Evolutionary conservation across 176 grass and related monocot species (phyloP).

Genomic region (Tillandsia leiboldiana): DNA sequence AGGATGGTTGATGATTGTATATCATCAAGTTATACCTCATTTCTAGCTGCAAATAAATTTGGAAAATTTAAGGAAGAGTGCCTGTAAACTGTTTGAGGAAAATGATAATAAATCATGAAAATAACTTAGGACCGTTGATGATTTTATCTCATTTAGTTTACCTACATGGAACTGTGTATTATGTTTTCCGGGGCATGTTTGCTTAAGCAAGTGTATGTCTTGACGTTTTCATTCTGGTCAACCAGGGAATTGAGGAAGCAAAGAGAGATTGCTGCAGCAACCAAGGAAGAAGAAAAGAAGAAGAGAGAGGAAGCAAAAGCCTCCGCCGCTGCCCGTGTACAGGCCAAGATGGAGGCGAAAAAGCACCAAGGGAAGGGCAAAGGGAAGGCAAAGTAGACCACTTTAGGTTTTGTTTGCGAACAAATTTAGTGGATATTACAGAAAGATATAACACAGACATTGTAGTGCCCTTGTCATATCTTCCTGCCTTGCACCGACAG

Average conservation of each 20-base stretch:
- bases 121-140: neutral
- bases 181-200: neutral
- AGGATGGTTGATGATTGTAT: neutral
- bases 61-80: neutral
- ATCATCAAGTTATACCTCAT: neutral
- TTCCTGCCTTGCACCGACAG: too few relatives aligned
- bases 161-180: neutral
- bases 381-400: conserved; percentile 42
- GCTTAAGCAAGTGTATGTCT: conserved; percentile 8
- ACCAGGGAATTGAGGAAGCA: conserved; percentile 79
- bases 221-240: neutral
- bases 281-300: conserved; percentile 92
- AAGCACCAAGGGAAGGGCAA: conserved; percentile 86
- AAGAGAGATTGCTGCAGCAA: conserved; percentile 53
- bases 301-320: conserved; percentile 96
- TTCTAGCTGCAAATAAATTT: neutral
- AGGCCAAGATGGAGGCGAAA: conserved; percentile 93
- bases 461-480: too few relatives aligned
- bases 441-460: too few relatives aligned
- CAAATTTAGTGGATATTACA: too few relatives aligned
- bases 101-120: neutral
- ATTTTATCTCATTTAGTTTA: neutral
- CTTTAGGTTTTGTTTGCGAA: too few relatives aligned
- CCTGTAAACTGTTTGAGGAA: neutral
- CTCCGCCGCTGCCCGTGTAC: conserved; percentile 60